A percentile compares a stretch with the other conserved stretches of the same genome.
phyloP scores from a whole-genome alignment of 148 eudicot genomes.

The Rhododendron simsii region DNA sequence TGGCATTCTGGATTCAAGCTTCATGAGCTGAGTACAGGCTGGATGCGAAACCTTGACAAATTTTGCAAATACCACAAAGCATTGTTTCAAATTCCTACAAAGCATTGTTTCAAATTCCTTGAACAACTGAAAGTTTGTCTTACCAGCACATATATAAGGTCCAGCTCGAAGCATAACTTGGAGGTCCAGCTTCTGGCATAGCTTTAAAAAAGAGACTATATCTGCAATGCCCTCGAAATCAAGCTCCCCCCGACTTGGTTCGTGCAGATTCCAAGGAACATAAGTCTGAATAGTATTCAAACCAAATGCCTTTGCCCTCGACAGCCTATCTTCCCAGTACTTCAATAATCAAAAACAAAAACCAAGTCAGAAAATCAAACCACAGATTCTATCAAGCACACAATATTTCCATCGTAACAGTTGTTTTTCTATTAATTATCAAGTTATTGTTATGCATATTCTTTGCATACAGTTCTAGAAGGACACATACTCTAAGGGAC shows the following conservation, averaged over 20 bases:
- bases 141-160: conserved; percentile 95
- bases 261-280: conserved; percentile 97
- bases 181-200: conserved; percentile 76
- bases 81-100: not conserved
- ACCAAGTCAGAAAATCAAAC: not conserved
- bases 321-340: conserved; percentile 96
- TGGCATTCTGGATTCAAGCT: not conserved
- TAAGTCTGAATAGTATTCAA: conserved; percentile 92
- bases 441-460: not conserved
- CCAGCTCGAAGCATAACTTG: conserved; percentile 95
- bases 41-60: conserved; percentile 1
- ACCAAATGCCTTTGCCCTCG: conserved; percentile 90
- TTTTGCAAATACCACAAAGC: not conserved
- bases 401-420: not conserved
- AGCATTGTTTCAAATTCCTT: not conserved
- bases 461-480: not conserved
- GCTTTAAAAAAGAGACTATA: conserved; percentile 60
- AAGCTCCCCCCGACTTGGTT: conserved; percentile 65
- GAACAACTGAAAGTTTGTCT: conserved; percentile 8
- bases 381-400: not conserved
- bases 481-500: not conserved
- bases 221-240: conserved; percentile 80
- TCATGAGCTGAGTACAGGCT: not conserved
- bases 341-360: conserved; percentile 23
- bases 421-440: not conserved